Percentiles rank a stretch among this genome's conserved stretches.
These are phyloP conservation scores for Vigna radiata DNA, from an alignment of 306 rosid genomes.

Conservation along the genomic window DNA sequence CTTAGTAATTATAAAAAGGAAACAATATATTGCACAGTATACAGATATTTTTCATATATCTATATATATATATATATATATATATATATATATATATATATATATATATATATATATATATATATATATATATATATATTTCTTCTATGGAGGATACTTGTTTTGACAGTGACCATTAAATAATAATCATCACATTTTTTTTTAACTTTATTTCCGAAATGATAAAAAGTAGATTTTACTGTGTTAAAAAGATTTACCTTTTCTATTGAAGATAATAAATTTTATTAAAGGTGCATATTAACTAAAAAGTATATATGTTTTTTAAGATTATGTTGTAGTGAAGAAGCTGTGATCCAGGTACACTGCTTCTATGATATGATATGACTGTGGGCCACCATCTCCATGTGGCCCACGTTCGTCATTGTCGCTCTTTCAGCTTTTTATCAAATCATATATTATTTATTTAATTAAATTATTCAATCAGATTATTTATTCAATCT, in stretches of 20 bases:
- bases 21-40: too few relatives aligned
- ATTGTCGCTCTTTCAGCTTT: background rate
- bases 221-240: too few relatives aligned
- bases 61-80: too few relatives aligned
- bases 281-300: background rate
- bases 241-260: background rate
- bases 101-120: too few relatives aligned
- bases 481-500: too few relatives aligned
- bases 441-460: background rate
- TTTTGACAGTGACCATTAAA: background rate
- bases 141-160: too few relatives aligned
- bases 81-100: too few relatives aligned
- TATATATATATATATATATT: too few relatives aligned
- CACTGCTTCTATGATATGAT: conserved; percentile 13
- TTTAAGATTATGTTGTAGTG: conserved; percentile 1
- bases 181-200: too few relatives aligned
- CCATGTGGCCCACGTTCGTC: conserved; percentile 43
- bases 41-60: too few relatives aligned
- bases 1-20: too few relatives aligned
- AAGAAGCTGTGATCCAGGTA: conserved; percentile 7
- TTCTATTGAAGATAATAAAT: background rate
- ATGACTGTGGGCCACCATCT: conserved; percentile 34
- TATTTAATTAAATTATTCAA: background rate
- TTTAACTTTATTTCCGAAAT: too few relatives aligned
- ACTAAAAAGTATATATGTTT: background rate